Base-by-base conservation (phyloP, 2,329 filamentous ascomycete genomes). In the Talaromyces sp. region DNA sequence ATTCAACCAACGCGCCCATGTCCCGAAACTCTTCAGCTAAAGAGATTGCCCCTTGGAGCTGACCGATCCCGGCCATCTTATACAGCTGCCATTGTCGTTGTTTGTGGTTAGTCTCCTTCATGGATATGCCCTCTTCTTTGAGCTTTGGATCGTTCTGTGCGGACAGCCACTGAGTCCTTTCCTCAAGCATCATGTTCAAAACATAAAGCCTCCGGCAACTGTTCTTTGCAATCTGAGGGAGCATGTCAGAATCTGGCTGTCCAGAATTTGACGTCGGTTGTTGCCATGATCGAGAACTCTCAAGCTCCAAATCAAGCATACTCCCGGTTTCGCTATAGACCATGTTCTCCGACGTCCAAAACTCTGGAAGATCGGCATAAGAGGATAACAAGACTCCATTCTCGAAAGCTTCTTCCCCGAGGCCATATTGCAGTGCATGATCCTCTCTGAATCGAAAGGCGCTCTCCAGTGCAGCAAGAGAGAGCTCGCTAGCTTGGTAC, bases 261-360 rank as follows among this genome's bases (percentile, higher is more conserved):
- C 72, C 70, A n/a, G 69, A 66, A 28, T 70, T 71, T 1, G 71
- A 62, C 27, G 65, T 60, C 33, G 68, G 69, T 60, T 75, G 68
- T 52, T 72, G 75, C 73, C 71, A 78, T 57, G 72, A 71, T 36
- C 73, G 72, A 64, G 73, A 76, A 55, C 69, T 75, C 59, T 78
- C 75, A 30, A 78, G 69, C 61, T 78, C 74, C 55, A 75, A 67
- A 56, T 78, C 73, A 52, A 78, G 67, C n/a, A 78, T 64, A 60
- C 75, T 69, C 10, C 73, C 70, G 7, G 71, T 73, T 66, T 78
- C 75, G 36, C 68, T 65, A 58, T 75, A 78, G 32, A 72, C 72
- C 53, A 76, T 70, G 49, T 63, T 66, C 51, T 73, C 86, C 17
- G 91, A 92, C 0, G 93, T 97, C 95, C 95, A 99, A 52, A 93